Base-by-base conservation (phyloP, 2,329 filamentous ascomycete species). In the Nannizziopsis arthrosporioides region DNA sequence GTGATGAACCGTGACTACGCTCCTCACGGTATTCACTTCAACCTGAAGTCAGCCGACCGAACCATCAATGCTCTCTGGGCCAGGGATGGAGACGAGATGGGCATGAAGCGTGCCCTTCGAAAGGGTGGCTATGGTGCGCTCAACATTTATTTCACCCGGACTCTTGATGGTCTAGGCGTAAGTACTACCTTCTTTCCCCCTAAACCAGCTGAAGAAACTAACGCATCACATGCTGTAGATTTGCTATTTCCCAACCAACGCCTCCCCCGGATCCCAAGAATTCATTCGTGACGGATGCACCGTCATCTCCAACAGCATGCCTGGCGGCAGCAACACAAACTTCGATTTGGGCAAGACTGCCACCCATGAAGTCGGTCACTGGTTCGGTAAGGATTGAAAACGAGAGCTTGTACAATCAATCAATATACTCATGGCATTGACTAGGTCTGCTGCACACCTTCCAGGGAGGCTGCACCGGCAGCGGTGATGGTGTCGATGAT, bases 301-400 rank as follows among this genome's bases (percentile, higher is more conserved):
- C 22, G 49, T 60, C 19, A 46, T 51, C 15, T 51, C 54, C 15
- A 42, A 48, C 8, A 55, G 55, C 40, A 51, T 61, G 11, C 59
- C 60, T 19, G 59, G 59, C 19, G 57, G 59, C 39, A 42, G 36
- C 34, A 46, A 42, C 32, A 36, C 34, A 41, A 42, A 43, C 27
- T 56, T 53, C 49, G 53, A 60, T 49, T 37, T 55, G 27, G 59
- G 59, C 37, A 54, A 57, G 48, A 62, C 61, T 1, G 48, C 57
- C 5, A 58, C 56, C 18, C 62, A 64, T 52, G 62, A 63, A 51
- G 52, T 59, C 27, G 61, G 62, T 9, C 62, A 64, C 48, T 63
- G 58, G 59, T 47, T 64, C 18, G 62, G 62, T 52, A 49, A 40
- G 50, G 2, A 35, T 9, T 35, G 5, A 11, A 15, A 32, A 5